Evolutionary conservation across 169 alveolate genomes (phyloP).

Genomic region (Plasmodium cynomolgi): DNA sequence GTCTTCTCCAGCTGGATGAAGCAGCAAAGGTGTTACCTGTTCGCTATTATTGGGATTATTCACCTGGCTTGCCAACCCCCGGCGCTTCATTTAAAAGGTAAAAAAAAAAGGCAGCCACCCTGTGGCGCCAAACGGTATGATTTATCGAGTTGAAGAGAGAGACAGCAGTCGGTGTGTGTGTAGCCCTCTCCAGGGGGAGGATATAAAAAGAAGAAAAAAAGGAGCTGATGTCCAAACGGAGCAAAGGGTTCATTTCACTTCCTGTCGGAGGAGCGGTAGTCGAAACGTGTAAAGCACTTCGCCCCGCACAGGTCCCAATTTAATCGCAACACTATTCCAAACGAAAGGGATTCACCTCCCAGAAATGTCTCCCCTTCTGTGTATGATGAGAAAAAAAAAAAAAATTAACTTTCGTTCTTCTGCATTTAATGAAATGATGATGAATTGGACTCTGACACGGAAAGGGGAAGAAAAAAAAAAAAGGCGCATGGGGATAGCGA

Average conservation of each 20-base stretch:
- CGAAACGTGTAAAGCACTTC: neutral
- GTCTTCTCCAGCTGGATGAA: neutral
- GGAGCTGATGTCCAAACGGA: neutral
- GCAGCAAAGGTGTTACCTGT: neutral
- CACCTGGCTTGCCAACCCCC: neutral
- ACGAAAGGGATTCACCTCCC: neutral
- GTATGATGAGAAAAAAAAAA: conserved; percentile 42
- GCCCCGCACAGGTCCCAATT: neutral
- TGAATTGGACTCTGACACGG: conserved; percentile 36
- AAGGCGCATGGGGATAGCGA: neutral
- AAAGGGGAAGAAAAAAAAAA: neutral
- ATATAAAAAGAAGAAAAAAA: no score
- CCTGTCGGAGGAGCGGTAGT: neutral
- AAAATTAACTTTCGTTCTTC: conserved; percentile 50
- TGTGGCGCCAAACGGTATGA: neutral
- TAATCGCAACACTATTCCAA: neutral
- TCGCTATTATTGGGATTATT: neutral
- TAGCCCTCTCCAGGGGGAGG: neutral
- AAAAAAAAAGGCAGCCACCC: no score
- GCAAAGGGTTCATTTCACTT: neutral
- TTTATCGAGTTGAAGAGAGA: neutral
- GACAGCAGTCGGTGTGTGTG: neutral
- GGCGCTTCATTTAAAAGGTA: no score
- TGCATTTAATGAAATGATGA: conserved; percentile 41
- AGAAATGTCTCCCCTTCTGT: neutral